Base-by-base conservation (phyloP, 371 early-diverging fungal genomes). In the Rhizopus delemar region DNA sequence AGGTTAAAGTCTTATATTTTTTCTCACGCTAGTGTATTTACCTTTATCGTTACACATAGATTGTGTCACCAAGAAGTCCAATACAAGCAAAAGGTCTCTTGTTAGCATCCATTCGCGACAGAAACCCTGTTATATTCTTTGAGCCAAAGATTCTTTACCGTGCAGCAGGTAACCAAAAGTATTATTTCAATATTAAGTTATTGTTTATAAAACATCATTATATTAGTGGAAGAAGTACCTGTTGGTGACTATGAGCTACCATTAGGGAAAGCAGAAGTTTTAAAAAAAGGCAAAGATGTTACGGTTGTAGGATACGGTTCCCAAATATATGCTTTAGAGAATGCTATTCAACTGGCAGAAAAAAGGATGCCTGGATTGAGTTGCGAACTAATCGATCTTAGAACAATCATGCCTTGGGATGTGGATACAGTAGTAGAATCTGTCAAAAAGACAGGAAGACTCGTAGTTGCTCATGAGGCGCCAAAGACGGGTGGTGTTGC, bases 71-170 rank as follows among this genome's bases (percentile, higher is more conserved):
- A 12, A 83, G 99, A 54, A 86, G 91, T 48, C 96, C 99, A 9
- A 91, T 95, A 56, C 98, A 98, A 73, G 96, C 97, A 46, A 98
- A 98, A 70, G 99, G 99, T 15, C 80, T 98, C 31, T 80, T 98
- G 46, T 80, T 96, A 43, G 90, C 96, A 12, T 86, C 95, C 9
- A 95, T 98, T 62, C 86, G 95, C 38, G 96, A 97, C 69, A 86
- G 85, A 56, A 98, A 98, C 74, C 99, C 99, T 4, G 92, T 93
- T 34, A 73, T 98, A 29, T 94, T 98, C 66, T 90, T 97, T 73
- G 99, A 98, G 74, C 99, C 99, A 61, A 98, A 98, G 77, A 90
- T 93, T 53, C 82, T 98, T 16, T 98, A 98, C 72, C 89, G 99
- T 41, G 86, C 95, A 41, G 94, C 99, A 29, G 88, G 90, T 88